Conservation (phyloP, 495 filamentous ascomycete species). For the Emericellopsis terricola region DNA sequence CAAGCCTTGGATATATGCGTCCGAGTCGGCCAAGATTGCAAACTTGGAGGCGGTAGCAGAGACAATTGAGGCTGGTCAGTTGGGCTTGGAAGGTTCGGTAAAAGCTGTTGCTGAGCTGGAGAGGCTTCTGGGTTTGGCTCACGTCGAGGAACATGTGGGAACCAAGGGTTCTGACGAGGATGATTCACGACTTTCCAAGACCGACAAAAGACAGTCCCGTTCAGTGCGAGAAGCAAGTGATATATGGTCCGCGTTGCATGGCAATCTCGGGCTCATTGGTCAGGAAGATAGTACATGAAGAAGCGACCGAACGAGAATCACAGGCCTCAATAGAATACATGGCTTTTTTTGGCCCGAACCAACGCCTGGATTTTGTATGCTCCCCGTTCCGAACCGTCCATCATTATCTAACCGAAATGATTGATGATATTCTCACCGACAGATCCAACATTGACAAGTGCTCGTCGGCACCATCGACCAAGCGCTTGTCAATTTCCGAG, state of each 20-base stretch:
- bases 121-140: slow-evolving; percentile 13
- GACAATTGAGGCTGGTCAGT: slow-evolving; percentile 26
- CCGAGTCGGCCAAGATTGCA: slow-evolving; percentile 27
- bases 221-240: slow-evolving; percentile 9
- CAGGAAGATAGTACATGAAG: slow-evolving; percentile 4
- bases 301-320: no score
- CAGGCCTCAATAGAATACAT: no score
- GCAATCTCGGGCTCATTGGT: slow-evolving; percentile 23
- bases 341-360: background rate
- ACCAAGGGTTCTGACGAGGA: slow-evolving; percentile 10
- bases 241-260: slow-evolving; percentile 25
- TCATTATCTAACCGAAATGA: slow-evolving; percentile 32
- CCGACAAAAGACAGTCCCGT: no score
- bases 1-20: slow-evolving; percentile 31
- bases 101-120: slow-evolving; percentile 18
- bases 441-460: slow-evolving; percentile 81
- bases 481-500: slow-evolving; percentile 79
- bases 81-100: slow-evolving; percentile 24
- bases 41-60: slow-evolving; percentile 28
- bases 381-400: background rate
- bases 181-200: slow-evolving; percentile 15
- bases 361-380: background rate
- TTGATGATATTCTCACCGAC: slow-evolving; percentile 57
- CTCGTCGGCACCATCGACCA: slow-evolving; percentile 97
- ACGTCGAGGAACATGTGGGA: slow-evolving; percentile 1